Base-by-base conservation (phyloP, 2,329 filamentous ascomycete genomes). In the Metarhizium brunneum region DNA sequence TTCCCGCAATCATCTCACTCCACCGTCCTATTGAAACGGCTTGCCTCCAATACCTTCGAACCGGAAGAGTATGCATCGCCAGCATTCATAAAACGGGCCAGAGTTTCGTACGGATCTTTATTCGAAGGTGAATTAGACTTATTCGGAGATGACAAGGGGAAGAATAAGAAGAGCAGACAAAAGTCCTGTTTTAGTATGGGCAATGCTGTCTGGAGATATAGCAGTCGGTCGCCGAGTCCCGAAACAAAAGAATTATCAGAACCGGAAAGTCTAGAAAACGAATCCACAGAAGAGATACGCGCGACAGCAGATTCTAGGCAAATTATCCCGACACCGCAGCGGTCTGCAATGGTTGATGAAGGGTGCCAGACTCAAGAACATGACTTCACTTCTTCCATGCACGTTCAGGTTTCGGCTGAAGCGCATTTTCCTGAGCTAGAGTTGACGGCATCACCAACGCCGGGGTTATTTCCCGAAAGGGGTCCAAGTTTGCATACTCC, bases 201-300 rank as follows among this genome's bases (percentile, higher is more conserved):
- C 53, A 85, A 83, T 63, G 80, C 76, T 35, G 76, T 82, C 32
- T 96, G 92, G 92, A 85, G 81, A 59, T 87, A 92, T 63, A 77
- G 78, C 25, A 87, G 86, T 64, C 80, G 83, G 55, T 87, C 88
- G 1, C 84, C 83, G 7, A 92, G 85, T 53, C 88, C 89, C 2
- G 81, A 86, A 64, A 78, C 76, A 38, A 71, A 78, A 43, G 58
- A 68, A 6, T 55, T 57, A 25, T 57, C 57, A 1, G 64, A 67
- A 11, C 63, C 67, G 10, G 59, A 62, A 53, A 56, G 50, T 16
- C 42, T 54, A 6, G 59, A 63, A n/a, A 59, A 61, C 16, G 60
- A 58, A 20, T 54, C 54, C 6, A 58, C 57, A 6, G 59, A 59
- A 18, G 57, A 59, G 2, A 35, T 6, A n/a, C 35, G 18, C 7